Base-by-base conservation (phyloP, 164 flowering plant genomes). In the Nymphaea thermarum region DNA sequence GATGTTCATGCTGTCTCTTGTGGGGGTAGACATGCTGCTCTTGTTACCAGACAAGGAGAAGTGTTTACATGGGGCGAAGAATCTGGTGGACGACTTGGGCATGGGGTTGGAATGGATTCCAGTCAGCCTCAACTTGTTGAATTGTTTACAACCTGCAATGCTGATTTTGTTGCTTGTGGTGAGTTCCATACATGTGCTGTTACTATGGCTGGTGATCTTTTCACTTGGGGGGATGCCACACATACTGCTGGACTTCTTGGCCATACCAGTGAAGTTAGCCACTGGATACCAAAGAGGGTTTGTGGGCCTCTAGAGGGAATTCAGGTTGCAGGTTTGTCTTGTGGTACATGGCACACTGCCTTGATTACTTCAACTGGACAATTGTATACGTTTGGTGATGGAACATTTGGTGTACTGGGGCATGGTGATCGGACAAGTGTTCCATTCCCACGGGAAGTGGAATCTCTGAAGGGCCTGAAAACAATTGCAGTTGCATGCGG, bases 21-120 rank as follows among this genome's bases (percentile, higher is more conserved):
- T 76, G 98, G 97, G 66, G 87, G 77, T 65, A 79, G 91, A 47
- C 98, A 93, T 74, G 80, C 87, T 68, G 90, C 96, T 64, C 84
- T 89, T 57, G 96, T 90, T 47, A 90, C 98, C 10, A 86, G 87
- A 73, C 96, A 89, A 76, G 96, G 96, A 25, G 96, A 90, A 60
- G 65, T 78, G 67, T 78, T 73, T 59, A 76, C 81, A 17, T 78
- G 81, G 81, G 81, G 81, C 25, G 81, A 78, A 69, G 81, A 78
- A 67, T 78, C 79, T 15, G 81, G 81, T 65, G 81, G 81, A 43
- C 73, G 79, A n/a, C 79, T 78, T 69, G 81, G 81, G 60, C 81
- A 78, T 76, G 79, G 81, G 62, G 71, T 70, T 65, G 79, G 79
- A 67, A 67, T 53, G 44, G 81, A 78, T 76, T 77, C 73, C 57